Evolutionary conservation across 371 early-diverging fungal species (phyloP), one percentile per base, ranked within the genome.

Genomic region (Cokeromyces recurvatus): DNA sequence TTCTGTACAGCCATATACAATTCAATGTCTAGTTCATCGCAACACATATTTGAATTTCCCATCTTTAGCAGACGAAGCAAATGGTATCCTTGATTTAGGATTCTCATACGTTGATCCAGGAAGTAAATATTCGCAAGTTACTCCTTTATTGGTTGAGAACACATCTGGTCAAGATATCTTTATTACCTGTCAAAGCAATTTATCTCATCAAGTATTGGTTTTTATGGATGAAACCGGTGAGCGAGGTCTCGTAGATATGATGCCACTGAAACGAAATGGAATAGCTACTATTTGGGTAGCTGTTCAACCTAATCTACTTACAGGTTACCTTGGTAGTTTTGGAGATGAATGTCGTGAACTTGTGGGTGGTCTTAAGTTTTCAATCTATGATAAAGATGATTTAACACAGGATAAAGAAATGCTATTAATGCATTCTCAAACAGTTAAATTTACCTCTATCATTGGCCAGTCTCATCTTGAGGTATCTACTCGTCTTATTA

Each of bases 311-410:
- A 85, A 83, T 46, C 54, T 86, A 9, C 54, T 80, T 36, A 71
- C 75, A 2, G 69, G 71, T 2, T 71, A 70, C 29, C 52, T 74
- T 34, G 65, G 67, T 25, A 65, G 41, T 27, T 58, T 62, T 4
- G 71, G 64, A 15, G 78, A 73, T 17, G 87, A 88, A 32, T 82
- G 79, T 32, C 78, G 91, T 24, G 81, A 77, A 22, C 70, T 91
- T 32, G 84, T 90, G 12, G 93, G 93, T 43, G 93, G 92, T 19
- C 79, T 93, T 48, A 79, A 82, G 50, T 92, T 92, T 48, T 62
- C 82, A 0, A 71, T 86, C 1, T 79, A 59, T 47, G 65, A 75
- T 14, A 71, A 74, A 19, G 78, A 85, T 24, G 48, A 36, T 2
- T 32, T 41, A n/a, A 40, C 39, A 9, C 46, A 37, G 8, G 60